Base-by-base conservation (phyloP, 495 filamentous ascomycete species). In the Aspergillus affinis region DNA sequence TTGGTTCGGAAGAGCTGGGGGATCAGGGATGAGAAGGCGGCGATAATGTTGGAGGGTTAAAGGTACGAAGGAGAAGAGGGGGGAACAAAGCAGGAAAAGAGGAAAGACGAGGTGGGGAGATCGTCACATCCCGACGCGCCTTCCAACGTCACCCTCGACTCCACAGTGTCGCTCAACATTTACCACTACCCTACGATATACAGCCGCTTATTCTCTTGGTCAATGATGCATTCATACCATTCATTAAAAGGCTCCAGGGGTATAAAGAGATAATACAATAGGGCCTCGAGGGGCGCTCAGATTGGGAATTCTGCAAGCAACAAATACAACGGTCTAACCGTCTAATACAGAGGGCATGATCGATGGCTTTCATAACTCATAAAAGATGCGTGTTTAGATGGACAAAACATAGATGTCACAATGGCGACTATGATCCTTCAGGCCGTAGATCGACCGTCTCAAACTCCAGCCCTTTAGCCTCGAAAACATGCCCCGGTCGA, bases 401-500 rank as follows among this genome's bases (percentile, higher is more conserved):
- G 15, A 41, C 44, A 55, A 51, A 55, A 51, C 48, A 27, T 36
- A 55, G 52, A 41, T 20, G 29, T 41, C 36, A 41, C 30, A 13
- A 32, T 63, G 26, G 65, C 6, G 36, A 56, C 29, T 60, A 60
- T 26, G 60, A 62, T 9, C 57, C 65, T 52, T 74, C 74, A 46
- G 85, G 82, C 45, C 92, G 84, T 66, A 95, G 73, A 73, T 96
- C 92, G 2, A 92, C 86, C 7, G 92, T 84, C 57, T 90, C 84
- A 67, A 92, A 94, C 23, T 88, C 82, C 57, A 95, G 72, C 8
- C 86, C 86, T 36, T 82, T 79, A 12, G 82, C 84, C 72, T 96
- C 91, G 61, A 86, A 87, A 6, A 97, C 94, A 78, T 98, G 94
- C 0, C 94, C 94, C 0, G 88, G 86, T 23, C 88, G 77, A 51